Base-by-base conservation (phyloP, 1,284 basidiomycete genomes). In the Lignosus rhinocerotis region DNA sequence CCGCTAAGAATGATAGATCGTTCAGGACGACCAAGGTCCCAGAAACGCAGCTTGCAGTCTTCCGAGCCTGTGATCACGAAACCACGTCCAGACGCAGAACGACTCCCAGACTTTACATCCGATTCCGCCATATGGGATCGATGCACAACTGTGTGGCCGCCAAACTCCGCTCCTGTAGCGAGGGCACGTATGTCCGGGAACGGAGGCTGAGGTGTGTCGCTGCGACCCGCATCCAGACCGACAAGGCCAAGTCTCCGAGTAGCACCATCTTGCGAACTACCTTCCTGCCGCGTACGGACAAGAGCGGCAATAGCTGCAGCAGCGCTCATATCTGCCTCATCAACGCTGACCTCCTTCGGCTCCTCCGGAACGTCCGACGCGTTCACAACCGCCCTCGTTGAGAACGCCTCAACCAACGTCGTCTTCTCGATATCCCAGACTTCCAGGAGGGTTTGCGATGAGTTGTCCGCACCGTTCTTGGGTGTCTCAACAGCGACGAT, bases 61-160 rank as follows among this genome's bases (percentile, higher is more conserved):
- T 93, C 90, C 0, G 92, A 94, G 0, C 87, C 93, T 42, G 82
- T 90, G 39, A 95, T 75, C 73, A 94, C 79, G 69, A 87, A 96
- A 1, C 92, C 94, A 21, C 81, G 76, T 25, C 76, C 75, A 9
- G 67, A 60, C 6, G 68, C 60, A 25, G 51, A 56, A 14, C 78
- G 76, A 21, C 72, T 72, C 48, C 78, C 69, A 14, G 73, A 62
- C 46, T 70, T 72, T 19, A 72, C 64, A 17, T 82, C 82, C 12
- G 76, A 60, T 42, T 86, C 84, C 17, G 77, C 78, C 59, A 84
- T 80, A 34, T 85, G 82, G 0, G 84, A 80, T 33, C 85, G 74
- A 61, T 85, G 82, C 44, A 79, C 67, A 10, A 76, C 73, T 2
- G 80, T 76, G 66, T 87, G 82, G 0, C 88, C 88, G 19, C 87